Percentiles rank a stretch among this genome's conserved stretches.
Conservation (phyloP, 2,329 filamentous ascomycete genomes). For the Penicillium sp. region DNA sequence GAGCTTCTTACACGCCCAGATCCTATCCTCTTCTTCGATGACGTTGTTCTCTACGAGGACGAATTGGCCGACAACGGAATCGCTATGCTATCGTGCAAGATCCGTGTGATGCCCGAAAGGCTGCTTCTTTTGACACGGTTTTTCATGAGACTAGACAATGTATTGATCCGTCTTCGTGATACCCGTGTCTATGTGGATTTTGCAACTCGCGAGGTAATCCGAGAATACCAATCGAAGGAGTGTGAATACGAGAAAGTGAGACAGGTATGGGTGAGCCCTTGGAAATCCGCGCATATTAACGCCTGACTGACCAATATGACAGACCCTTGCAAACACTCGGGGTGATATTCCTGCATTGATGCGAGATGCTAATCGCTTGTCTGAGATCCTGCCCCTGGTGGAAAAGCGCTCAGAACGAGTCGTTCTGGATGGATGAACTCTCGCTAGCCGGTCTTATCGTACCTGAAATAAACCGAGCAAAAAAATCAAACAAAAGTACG, state of each 20-base stretch:
- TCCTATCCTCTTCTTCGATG: constrained; percentile 94
- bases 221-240: constrained; percentile 90
- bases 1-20: constrained; percentile 85
- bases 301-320: neutral
- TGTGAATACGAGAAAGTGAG: constrained; percentile 75
- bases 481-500: neutral
- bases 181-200: constrained; percentile 94
- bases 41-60: constrained; percentile 94
- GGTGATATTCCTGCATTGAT: constrained; percentile 76
- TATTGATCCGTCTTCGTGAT: constrained; percentile 82
- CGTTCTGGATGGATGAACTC: constrained; percentile 22
- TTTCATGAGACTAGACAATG: constrained; percentile 91
- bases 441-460: neutral
- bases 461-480: neutral
- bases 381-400: constrained; percentile 68
- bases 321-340: constrained; percentile 57
- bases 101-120: constrained; percentile 86
- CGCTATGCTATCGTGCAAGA: constrained; percentile 82
- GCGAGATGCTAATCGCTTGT: constrained; percentile 76
- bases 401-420: constrained; percentile 64
- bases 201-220: constrained; percentile 70
- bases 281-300: neutral
- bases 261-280: constrained; percentile 52
- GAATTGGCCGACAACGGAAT: constrained; percentile 98
- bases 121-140: constrained; percentile 82